Evolutionary conservation across 768 basidiomycete genomes (phyloP), one percentile per base, ranked within the genome.

Genomic region (Asterophora parasitica): DNA sequence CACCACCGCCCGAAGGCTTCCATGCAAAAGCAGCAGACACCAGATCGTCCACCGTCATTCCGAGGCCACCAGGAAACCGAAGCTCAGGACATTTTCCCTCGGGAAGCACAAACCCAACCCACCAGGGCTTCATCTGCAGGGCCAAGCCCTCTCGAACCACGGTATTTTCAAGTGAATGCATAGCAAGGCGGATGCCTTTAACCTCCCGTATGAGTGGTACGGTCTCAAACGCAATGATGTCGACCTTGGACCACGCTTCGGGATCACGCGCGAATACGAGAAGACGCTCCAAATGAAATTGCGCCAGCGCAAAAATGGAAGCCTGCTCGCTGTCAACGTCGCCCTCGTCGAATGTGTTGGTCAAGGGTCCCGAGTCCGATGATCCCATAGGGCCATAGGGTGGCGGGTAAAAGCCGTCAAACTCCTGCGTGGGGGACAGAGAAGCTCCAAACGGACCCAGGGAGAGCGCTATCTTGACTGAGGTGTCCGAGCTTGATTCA

Each of bases 191-290:
- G 52, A 91, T 82, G 11, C 84, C 85, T 16, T 61, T 61, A 4
- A 85, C 71, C 61, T 92, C 90, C 30, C 81, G 66, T 7, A 74
- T 58, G 3, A 89, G 68, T 0, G 89, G 86, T 4, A 91, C 67
- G 0, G 88, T 91, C 70, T 92, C 90, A 60, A 92, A 91, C 9
- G 83, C 84, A 41, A 91, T 54, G 50, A 71, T 76, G 46, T 85
- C 81, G 44, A 91, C 65, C 9, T 59, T 58, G 31, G 61, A 52
- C 86, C 87, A 91, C 1, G 68, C 62, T 23, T 69, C 65, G 4
- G 58, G 46, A 48, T 84, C 71, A 6, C 63, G 58, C 1, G 78
- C 70, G 58, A 81, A 84, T 3, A 79, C 65, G 34, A 66, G 55
- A 30, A 91, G 70, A 6, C 87, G 74, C 36, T 79, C 74, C 13